Evolutionary conservation across 768 basidiomycete species (phyloP).

Genomic region (Macrocybe gigantea): DNA sequence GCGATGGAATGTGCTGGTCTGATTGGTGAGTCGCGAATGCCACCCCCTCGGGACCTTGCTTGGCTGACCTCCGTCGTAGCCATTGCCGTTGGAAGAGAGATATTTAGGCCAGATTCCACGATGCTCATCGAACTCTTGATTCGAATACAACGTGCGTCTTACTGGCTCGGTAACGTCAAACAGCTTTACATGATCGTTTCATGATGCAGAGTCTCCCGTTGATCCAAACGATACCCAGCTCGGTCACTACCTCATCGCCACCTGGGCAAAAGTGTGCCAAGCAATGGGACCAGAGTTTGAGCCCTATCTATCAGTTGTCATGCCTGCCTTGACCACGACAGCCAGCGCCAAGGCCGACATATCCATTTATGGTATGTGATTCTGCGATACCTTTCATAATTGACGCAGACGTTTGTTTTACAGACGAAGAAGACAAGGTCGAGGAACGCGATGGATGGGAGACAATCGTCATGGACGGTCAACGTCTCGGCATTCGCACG

Average conservation of each 20-base stretch:
- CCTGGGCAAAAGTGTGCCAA: constrained; percentile 87
- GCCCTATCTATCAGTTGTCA: constrained; percentile 79
- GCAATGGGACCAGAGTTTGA: constrained; percentile 82
- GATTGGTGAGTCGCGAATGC: constrained; percentile 49
- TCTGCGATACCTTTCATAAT: background rate
- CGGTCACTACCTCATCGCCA: constrained; percentile 72
- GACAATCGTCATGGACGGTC: constrained; percentile 72
- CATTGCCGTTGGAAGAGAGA: constrained; percentile 78
- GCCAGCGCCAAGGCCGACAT: constrained; percentile 81
- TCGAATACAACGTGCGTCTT: constrained; percentile 63
- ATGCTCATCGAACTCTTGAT: constrained; percentile 70
- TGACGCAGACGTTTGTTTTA: background rate
- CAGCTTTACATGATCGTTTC: background rate
- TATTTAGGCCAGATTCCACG: constrained; percentile 71
- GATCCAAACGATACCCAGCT: constrained; percentile 72
- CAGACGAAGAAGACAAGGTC: constrained; percentile 47
- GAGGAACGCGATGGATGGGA: constrained; percentile 75
- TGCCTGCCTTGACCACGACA: constrained; percentile 69
- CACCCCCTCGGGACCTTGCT: background rate
- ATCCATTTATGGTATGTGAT: constrained; percentile 55
- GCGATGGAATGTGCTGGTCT: constrained; percentile 91
- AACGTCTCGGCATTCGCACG: constrained; percentile 71
- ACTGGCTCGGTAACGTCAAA: background rate
- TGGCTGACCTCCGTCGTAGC: constrained; percentile 33
- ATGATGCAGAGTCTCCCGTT: constrained; percentile 47